Percentiles rank a stretch among this genome's conserved stretches.
phyloP scores from a whole-genome alignment of 2,329 filamentous ascomycete species.

The Annulohypoxylon truncatum region DNA sequence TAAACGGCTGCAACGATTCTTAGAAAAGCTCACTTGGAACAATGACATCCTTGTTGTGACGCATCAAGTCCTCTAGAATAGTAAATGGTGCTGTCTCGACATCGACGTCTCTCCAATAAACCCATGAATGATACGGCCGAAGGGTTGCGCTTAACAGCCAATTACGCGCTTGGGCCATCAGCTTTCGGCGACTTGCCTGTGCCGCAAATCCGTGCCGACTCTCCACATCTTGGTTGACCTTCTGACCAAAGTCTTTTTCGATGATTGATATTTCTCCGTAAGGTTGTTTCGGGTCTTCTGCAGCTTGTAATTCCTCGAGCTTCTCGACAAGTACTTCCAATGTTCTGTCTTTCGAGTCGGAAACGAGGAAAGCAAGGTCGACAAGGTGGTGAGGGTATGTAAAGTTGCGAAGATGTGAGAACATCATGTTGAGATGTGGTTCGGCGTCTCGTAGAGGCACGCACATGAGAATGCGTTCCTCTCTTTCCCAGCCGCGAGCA shows the following conservation, averaged over 20 bases:
- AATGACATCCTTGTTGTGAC: slow-evolving; percentile 98
- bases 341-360: slow-evolving; percentile 95
- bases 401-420: slow-evolving; percentile 94
- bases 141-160: slow-evolving; percentile 95
- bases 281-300: slow-evolving; percentile 80
- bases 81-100: slow-evolving; percentile 97
- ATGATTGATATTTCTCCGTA: slow-evolving; percentile 98
- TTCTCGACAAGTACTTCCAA: slow-evolving; percentile 79
- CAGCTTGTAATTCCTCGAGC: slow-evolving; percentile 81
- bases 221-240: slow-evolving; percentile 97
- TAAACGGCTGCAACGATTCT: slow-evolving; percentile 1
- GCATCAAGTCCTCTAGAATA: slow-evolving; percentile 97
- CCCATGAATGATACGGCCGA: slow-evolving; percentile 96
- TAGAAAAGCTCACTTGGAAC: slow-evolving; percentile 83
- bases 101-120: slow-evolving; percentile 99
- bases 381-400: slow-evolving; percentile 98
- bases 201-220: slow-evolving; percentile 97
- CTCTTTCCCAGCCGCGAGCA: slow-evolving; percentile 92
- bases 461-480: slow-evolving; percentile 94
- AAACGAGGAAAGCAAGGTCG: slow-evolving; percentile 95
- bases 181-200: slow-evolving; percentile 90
- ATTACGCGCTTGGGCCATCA: slow-evolving; percentile 98
- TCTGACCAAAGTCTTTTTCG: slow-evolving; percentile 98
- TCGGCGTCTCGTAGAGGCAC: slow-evolving; percentile 94
- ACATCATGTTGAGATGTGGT: slow-evolving; percentile 96